Percentiles rank a stretch among this genome's conserved stretches.
These are phyloP conservation scores for Mycena vulgaris DNA, from an alignment of 768 basidiomycete species.

Conservation along the genomic window DNA sequence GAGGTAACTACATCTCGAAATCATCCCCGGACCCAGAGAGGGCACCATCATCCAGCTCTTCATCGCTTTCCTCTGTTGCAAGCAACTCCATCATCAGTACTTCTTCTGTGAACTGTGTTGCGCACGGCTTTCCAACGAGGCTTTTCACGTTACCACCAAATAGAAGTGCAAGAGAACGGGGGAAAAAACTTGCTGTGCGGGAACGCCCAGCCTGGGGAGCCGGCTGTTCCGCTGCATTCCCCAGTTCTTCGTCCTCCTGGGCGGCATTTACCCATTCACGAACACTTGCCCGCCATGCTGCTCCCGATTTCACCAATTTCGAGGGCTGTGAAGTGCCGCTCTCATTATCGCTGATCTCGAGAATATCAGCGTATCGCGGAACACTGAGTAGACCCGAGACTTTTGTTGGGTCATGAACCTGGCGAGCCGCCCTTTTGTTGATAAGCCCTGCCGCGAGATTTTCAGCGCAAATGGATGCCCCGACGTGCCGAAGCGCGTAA, in stretches of 20 bases:
- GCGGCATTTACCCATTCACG: neutral
- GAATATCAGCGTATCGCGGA: neutral
- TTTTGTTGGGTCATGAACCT: neutral
- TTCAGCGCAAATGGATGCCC: neutral
- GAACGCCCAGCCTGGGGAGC: neutral
- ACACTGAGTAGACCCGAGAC: neutral
- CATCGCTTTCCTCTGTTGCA: no score
- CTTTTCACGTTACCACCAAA: no score
- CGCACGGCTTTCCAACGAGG: no score
- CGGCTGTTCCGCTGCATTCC: neutral
- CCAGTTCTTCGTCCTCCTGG: neutral
- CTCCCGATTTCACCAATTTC: neutral
- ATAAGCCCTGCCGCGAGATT: constrained; percentile 1
- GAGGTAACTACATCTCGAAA: no score
- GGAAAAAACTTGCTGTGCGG: neutral
- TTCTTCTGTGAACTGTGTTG: no score
- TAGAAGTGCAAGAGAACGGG: no score
- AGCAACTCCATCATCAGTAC: no score
- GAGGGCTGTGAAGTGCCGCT: no score
- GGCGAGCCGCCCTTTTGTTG: neutral
- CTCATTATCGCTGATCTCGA: neutral
- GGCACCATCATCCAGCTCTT: no score
- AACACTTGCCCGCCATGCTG: neutral
- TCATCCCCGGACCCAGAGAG: no score
- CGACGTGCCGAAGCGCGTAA: neutral